phyloP scores from a whole-genome alignment of 106 monocot genomes.

The Hemerocallis citrina region DNA sequence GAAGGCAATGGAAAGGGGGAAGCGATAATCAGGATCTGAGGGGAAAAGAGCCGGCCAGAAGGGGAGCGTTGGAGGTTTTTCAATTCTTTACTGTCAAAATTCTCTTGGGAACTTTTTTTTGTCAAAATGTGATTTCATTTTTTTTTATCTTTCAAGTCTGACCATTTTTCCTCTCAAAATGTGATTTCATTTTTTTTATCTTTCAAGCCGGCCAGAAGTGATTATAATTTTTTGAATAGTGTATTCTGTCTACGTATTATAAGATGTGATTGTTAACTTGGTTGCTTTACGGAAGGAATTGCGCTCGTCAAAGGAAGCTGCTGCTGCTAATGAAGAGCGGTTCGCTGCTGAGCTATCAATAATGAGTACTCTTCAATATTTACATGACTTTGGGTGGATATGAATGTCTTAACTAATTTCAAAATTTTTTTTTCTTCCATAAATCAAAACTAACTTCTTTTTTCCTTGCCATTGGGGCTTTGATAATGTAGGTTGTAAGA shows the following conservation, averaged over 20 bases:
- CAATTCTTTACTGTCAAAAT: too few species aligned
- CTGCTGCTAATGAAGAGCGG: conserved; percentile 52
- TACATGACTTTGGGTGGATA: background rate
- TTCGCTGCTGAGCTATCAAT: conserved; percentile 65
- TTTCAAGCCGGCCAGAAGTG: too few species aligned
- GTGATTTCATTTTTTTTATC: too few species aligned
- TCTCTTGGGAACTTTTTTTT: too few species aligned
- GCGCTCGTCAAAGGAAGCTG: conserved; percentile 50
- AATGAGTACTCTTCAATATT: conserved; percentile 33
- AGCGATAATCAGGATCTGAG: too few species aligned
- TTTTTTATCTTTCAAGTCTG: too few species aligned
- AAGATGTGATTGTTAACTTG: conserved; percentile 4
- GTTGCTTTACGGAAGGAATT: conserved; percentile 40
- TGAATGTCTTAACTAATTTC: background rate
- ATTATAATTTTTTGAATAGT: background rate
- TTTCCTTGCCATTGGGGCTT: background rate
- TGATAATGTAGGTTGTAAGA: background rate
- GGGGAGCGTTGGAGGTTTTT: too few species aligned
- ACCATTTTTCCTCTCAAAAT: too few species aligned
- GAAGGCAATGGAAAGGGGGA: too few species aligned
- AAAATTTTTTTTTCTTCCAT: background rate
- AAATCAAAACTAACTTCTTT: background rate
- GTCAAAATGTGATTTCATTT: too few species aligned
- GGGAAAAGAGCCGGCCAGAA: too few species aligned
- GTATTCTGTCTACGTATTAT: background rate